These are phyloP conservation scores for Fusarium sp. DNA, from an alignment of 2,329 filamentous ascomycete genomes.

Conservation along the genomic window DNA sequence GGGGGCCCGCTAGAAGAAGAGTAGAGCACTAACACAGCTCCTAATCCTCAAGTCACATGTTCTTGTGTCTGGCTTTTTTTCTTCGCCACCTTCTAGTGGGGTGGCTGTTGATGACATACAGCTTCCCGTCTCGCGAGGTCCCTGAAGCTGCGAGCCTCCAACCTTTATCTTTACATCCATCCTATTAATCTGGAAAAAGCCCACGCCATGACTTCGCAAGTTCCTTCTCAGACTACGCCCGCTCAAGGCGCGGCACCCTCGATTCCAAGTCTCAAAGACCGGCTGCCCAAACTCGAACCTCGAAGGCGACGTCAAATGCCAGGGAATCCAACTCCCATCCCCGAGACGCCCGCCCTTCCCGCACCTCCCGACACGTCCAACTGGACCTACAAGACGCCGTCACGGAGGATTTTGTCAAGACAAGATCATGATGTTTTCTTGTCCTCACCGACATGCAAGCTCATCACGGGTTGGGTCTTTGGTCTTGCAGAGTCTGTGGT, in stretches of 20 bases:
- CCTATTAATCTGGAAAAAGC: conserved; percentile 12
- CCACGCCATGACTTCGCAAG: conserved; percentile 42
- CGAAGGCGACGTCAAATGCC: conserved; percentile 65
- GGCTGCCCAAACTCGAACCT: conserved; percentile 75
- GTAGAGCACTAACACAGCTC: not conserved
- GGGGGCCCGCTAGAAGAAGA: too few relatives aligned
- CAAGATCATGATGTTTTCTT: conserved; percentile 87
- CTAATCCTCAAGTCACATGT: not conserved
- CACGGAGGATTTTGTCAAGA: conserved; percentile 82
- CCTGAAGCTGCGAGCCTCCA: not conserved
- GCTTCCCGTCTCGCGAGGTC: not conserved
- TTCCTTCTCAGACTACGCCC: conserved; percentile 11
- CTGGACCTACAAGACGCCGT: conserved; percentile 74
- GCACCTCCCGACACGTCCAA: conserved; percentile 71
- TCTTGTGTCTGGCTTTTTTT: not conserved
- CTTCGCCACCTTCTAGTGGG: not conserved
- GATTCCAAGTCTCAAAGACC: conserved; percentile 58
- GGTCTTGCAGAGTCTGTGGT: conserved; percentile 84
- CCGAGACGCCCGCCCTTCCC: conserved; percentile 80
- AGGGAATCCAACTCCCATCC: conserved; percentile 72
- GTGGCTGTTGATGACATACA: conserved; percentile 27
- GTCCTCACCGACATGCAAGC: conserved; percentile 77
- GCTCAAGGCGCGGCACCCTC: conserved; percentile 27
- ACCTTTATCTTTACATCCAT: conserved; percentile 5
- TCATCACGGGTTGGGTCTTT: conserved; percentile 89